A percentile compares a stretch with the other conserved stretches of the same genome.
Evolutionary conservation across 139 green algal genomes (phyloP).

Genomic region (Micractinium conductrix): DNA sequence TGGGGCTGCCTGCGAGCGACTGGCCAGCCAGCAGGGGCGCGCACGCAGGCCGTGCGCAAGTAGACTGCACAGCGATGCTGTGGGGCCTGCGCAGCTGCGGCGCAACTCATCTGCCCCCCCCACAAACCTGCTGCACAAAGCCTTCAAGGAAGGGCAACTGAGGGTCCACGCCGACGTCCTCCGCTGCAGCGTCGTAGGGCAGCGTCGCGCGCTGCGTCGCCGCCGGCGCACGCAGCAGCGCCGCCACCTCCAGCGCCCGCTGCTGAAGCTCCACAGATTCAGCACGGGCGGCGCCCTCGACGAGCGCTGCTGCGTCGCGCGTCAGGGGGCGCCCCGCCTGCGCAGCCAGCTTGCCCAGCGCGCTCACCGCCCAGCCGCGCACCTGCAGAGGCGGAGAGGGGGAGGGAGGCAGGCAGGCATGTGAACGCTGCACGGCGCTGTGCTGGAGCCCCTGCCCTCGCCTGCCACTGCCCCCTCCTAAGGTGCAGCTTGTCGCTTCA

Average conservation of each 20-base stretch:
- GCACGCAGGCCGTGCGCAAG: too few species aligned
- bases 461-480: not conserved
- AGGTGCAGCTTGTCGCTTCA: too few species aligned
- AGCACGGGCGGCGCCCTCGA: constrained; percentile 47
- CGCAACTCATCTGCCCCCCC: not conserved
- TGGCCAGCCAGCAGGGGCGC: too few species aligned
- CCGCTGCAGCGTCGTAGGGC: constrained; percentile 70
- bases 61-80: too few species aligned
- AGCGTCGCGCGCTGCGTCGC: constrained; percentile 56
- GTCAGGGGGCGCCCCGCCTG: constrained; percentile 45
- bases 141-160: constrained; percentile 70
- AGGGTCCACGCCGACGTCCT: constrained; percentile 74
- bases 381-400: constrained; percentile 21
- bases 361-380: constrained; percentile 64
- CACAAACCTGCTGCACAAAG: constrained; percentile 48
- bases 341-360: constrained; percentile 76
- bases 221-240: constrained; percentile 56
- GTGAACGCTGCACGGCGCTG: not conserved
- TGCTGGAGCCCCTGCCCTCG: too few species aligned
- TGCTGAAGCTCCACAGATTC: constrained; percentile 86
- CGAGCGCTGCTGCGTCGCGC: constrained; percentile 51
- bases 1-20: too few species aligned
- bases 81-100: not conserved
- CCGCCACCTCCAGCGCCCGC: constrained; percentile 82
- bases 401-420: not conserved